A percentile compares a stretch with the other conserved stretches of the same genome.
Evolutionary conservation across 1,284 basidiomycete genomes (phyloP).

Genomic region (Golubevia pallescens): DNA sequence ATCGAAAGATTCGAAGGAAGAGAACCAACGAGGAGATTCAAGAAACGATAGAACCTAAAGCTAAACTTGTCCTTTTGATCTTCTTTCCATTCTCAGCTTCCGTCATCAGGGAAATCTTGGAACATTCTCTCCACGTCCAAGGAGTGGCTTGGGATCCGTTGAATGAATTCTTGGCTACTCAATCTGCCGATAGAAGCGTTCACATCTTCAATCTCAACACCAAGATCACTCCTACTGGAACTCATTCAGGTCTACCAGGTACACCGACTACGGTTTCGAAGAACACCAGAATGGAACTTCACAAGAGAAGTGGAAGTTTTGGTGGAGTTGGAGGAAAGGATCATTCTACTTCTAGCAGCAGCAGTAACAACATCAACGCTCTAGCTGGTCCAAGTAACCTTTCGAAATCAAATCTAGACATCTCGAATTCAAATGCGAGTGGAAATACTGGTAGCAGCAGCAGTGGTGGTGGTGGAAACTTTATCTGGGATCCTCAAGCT

Average conservation of each 20-base stretch:
- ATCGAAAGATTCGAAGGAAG: background rate
- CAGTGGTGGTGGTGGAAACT: constrained; percentile 7
- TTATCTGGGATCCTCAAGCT: constrained; percentile 38
- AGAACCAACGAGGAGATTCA: too few relatives aligned
- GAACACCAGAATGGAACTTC: constrained; percentile 41
- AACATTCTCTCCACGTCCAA: constrained; percentile 61
- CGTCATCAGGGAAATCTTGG: constrained; percentile 54
- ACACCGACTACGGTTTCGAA: constrained; percentile 16
- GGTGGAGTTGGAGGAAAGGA: constrained; percentile 4
- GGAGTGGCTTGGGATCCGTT: constrained; percentile 63
- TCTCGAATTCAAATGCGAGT: background rate
- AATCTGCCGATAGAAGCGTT: constrained; percentile 57
- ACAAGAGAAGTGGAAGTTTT: constrained; percentile 33
- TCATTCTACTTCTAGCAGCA: background rate
- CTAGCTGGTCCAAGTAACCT: too few relatives aligned
- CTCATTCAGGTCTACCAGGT: background rate
- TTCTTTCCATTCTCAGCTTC: constrained; percentile 63
- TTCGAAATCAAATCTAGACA: too few relatives aligned
- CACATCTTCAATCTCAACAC: constrained; percentile 35
- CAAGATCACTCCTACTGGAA: too few relatives aligned
- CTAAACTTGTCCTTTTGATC: constrained; percentile 5
- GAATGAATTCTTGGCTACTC: constrained; percentile 54
- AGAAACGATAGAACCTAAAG: too few relatives aligned
- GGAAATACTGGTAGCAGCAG: background rate
- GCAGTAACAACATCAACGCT: too few relatives aligned